Percentiles rank a stretch among this genome's conserved stretches.
Conservation (phyloP, 2,329 filamentous ascomycete genomes). For the Nothophoma quercina region DNA sequence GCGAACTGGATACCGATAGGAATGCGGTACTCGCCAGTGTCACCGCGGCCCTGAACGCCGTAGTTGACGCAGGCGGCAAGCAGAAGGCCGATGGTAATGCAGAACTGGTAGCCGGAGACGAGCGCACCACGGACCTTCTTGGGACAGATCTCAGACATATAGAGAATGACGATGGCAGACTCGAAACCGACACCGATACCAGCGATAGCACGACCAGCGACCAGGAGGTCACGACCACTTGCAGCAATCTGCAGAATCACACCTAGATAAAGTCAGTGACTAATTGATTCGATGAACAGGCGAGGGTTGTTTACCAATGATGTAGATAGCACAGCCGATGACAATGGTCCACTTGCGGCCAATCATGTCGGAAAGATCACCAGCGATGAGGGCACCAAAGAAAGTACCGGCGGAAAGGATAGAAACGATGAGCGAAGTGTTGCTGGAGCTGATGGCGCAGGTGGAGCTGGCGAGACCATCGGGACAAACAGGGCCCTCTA, state of each 20-base stretch:
- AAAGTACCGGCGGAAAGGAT: conserved; percentile 82
- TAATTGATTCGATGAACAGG: neutral
- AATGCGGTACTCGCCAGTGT: conserved; percentile 72
- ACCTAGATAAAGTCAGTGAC: conserved; percentile 22
- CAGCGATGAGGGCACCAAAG: conserved; percentile 72
- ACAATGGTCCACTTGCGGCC: conserved; percentile 70
- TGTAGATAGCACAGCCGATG: conserved; percentile 30
- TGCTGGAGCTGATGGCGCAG: conserved; percentile 16
- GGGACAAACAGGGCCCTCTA: conserved; percentile 13
- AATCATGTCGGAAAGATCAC: conserved; percentile 68
- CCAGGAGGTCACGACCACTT: conserved; percentile 16
- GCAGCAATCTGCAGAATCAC: conserved; percentile 19
- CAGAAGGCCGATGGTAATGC: conserved; percentile 72
- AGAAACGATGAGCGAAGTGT: conserved; percentile 67
- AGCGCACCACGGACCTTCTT: conserved; percentile 75
- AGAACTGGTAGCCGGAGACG: conserved; percentile 71
- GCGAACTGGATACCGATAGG: conserved; percentile 75
- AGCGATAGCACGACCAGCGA: conserved; percentile 40
- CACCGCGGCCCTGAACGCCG: conserved; percentile 60
- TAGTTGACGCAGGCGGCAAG: conserved; percentile 71
- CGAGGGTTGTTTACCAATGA: conserved; percentile 32
- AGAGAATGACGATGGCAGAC: conserved; percentile 62
- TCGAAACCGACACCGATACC: conserved; percentile 43
- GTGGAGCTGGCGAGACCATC: conserved; percentile 43
- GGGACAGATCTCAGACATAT: conserved; percentile 73